Base-by-base conservation (phyloP, 1,139 yeast genomes). In the Saccharomyces pastorianus region DNA sequence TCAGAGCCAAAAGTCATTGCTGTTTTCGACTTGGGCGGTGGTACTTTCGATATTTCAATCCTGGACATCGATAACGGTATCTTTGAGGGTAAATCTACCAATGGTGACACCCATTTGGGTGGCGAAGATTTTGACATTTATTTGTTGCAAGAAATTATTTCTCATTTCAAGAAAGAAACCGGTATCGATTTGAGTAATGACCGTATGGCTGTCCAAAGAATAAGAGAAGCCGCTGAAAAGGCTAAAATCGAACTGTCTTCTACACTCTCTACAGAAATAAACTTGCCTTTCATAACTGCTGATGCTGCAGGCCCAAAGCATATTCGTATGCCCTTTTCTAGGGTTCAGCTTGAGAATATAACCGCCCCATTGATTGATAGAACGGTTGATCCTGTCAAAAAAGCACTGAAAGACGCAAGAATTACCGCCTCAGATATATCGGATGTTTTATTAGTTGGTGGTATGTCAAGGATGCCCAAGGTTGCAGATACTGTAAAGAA, bases 381-480 rank as follows among this genome's bases (percentile, higher is more conserved):
- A 74, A 90, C 98, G 58, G 76, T 91, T 64, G 96, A 91, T 72
- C 99, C 99, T 69, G 96, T 96, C 75, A 90, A 91, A 83, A 90
- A 91, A 80, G 99, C 99, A 59, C 79, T 93, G 74, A 93, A 91
- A 81, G 99, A 95, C 76, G 98, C 99, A 65, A 84, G 84, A 65
- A 79, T 93, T 72, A 67, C 85, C 62, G 82, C 96, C 56, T 85
- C 95, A 59, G 95, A 88, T 68, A 79, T 93, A 68, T 85, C 95
- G 66, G 99, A 93, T 77, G 98, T 93, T 66, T 86, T 93, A 71
- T 82, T 93, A 64, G 99, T 93, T 66, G 99, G 99, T 83, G 99
- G 99, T 85, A 93, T 91, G 99, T 87, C 98, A 61, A 89, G 99
- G 82, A 93, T 93, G 99, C 99, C 99, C 77, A 95, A 93, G 85